These are phyloP conservation scores for Podaxis sp. DNA, from an alignment of 768 basidiomycete species.

Conservation along the genomic window DNA sequence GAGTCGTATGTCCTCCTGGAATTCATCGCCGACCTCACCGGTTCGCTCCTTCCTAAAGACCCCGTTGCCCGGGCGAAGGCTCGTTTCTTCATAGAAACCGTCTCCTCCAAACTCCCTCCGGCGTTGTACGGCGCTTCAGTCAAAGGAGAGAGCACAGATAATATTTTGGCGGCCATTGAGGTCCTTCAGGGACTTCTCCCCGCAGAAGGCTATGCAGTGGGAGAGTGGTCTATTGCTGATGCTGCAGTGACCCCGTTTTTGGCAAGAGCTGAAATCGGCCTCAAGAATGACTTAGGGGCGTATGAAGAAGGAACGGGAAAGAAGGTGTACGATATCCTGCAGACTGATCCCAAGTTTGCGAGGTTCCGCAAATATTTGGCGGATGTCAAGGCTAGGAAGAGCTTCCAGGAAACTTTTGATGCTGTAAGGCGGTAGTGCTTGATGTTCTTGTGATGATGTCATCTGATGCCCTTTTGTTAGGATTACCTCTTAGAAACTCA, in stretches of 20 bases:
- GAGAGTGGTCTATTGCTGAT: slow-evolving; percentile 60
- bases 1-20: slow-evolving; percentile 69
- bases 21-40: slow-evolving; percentile 61
- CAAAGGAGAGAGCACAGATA: slow-evolving; percentile 38
- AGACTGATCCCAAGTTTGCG: slow-evolving; percentile 44
- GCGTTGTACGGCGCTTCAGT: slow-evolving; percentile 34
- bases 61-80: slow-evolving; percentile 55
- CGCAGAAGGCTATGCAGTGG: slow-evolving; percentile 40
- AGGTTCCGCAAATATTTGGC: slow-evolving; percentile 47
- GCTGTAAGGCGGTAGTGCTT: slow-evolving; percentile 33
- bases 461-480: too few species aligned
- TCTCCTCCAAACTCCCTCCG: slow-evolving; percentile 43
- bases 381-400: slow-evolving; percentile 48
- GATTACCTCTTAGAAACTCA: too few species aligned
- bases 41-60: slow-evolving; percentile 53
- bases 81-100: slow-evolving; percentile 62
- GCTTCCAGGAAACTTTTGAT: slow-evolving; percentile 51
- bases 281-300: slow-evolving; percentile 51
- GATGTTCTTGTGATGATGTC: background rate
- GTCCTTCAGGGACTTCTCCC: slow-evolving; percentile 50
- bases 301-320: slow-evolving; percentile 48
- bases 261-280: slow-evolving; percentile 43
- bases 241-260: slow-evolving; percentile 60
- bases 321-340: slow-evolving; percentile 40
- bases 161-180: slow-evolving; percentile 42